phyloP scores from a whole-genome alignment of 352 stramenopile genomes.

The Phytophthora sp. region DNA sequence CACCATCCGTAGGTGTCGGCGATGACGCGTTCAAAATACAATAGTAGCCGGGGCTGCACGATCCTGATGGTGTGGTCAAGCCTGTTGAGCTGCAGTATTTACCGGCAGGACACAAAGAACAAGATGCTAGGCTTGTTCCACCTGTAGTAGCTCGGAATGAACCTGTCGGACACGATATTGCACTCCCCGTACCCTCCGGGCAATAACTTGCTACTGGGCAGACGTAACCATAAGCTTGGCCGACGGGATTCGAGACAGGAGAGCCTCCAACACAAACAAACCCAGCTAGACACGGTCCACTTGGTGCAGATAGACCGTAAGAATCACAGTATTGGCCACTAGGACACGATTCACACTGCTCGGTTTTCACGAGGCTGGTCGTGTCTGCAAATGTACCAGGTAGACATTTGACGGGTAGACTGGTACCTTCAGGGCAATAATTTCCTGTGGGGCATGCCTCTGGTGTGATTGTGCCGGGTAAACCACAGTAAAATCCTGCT shows the following conservation, averaged over 20 bases:
- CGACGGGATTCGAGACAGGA: slow-evolving; percentile 58
- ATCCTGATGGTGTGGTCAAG: slow-evolving; percentile 50
- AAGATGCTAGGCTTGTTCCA: slow-evolving; percentile 66
- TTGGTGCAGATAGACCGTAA: slow-evolving; percentile 59
- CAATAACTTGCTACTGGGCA: slow-evolving; percentile 82
- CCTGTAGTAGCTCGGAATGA: slow-evolving; percentile 57
- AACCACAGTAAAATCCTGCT: slow-evolving; percentile 73
- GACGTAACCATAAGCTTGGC: slow-evolving; percentile 52
- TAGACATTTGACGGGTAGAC: slow-evolving; percentile 64
- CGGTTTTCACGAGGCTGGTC: slow-evolving; percentile 63
- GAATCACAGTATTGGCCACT: slow-evolving; percentile 90
- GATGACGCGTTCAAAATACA: slow-evolving; percentile 60
- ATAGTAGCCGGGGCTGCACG: slow-evolving; percentile 86
- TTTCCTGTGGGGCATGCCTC: slow-evolving; percentile 61
- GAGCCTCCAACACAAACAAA: slow-evolving; percentile 70
- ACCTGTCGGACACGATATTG: slow-evolving; percentile 61
- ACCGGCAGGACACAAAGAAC: slow-evolving; percentile 68
- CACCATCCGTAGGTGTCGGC: slow-evolving; percentile 50
- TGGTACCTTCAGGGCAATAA: slow-evolving; percentile 69
- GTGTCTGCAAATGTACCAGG: slow-evolving; percentile 62
- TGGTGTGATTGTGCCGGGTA: slow-evolving; percentile 55
- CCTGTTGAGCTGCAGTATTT: slow-evolving; percentile 54
- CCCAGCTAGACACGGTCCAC: slow-evolving; percentile 63
- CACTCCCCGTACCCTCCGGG: slow-evolving; percentile 56
- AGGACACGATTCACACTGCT: slow-evolving; percentile 84